Conservation (phyloP, 208 protist genomes). For the Crithidia bombi region DNA sequence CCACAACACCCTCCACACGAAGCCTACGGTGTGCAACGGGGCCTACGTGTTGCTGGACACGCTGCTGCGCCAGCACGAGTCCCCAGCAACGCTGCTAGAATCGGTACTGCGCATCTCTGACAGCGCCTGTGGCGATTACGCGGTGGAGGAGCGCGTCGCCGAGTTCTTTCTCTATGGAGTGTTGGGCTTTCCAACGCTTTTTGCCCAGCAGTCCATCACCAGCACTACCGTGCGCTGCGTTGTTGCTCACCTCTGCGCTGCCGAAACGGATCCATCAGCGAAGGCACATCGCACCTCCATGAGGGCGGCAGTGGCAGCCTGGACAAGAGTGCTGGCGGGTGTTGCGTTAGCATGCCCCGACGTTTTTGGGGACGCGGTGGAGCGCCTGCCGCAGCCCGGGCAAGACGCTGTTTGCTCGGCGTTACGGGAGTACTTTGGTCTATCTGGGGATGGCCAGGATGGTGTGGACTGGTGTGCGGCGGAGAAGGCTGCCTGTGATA, state of each 20-base stretch:
- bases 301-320: neutral
- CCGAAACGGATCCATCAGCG: neutral
- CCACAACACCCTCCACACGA: constrained; percentile 11
- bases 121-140: neutral
- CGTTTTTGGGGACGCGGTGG: constrained; percentile 7
- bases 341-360: constrained; percentile 11
- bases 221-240: constrained; percentile 1
- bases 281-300: neutral
- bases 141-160: constrained; percentile 7
- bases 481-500: neutral
- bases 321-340: constrained; percentile 10
- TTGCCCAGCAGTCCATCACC: constrained; percentile 16
- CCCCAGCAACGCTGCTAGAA: constrained; percentile 7
- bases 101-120: constrained; percentile 16
- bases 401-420: neutral
- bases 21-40: constrained; percentile 7
- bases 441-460: neutral
- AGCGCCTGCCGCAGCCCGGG: constrained; percentile 2
- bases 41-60: constrained; percentile 16
- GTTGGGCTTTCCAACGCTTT: neutral
- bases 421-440: constrained; percentile 7
- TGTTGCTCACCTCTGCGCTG: constrained; percentile 14
- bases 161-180: constrained; percentile 23
- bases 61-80: constrained; percentile 11
- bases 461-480: neutral